phyloP scores from a whole-genome alignment of 805 yeast species.

The Myxozyma nipponensis region DNA sequence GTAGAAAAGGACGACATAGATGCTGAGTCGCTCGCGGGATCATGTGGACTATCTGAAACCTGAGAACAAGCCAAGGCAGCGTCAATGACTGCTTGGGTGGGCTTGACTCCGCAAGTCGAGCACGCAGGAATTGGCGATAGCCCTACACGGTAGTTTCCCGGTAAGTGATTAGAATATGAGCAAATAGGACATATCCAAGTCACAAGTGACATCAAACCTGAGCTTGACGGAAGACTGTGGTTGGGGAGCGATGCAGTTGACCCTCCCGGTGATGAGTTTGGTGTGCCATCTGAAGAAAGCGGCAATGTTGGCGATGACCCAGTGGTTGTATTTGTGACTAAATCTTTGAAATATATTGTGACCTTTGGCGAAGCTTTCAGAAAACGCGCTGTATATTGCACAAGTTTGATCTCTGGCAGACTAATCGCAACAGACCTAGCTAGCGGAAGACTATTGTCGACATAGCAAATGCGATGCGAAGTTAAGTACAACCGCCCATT shows the following conservation, averaged over 20 bases:
- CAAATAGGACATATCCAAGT: conserved; percentile 87
- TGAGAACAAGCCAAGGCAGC: not conserved
- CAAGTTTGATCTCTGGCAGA: conserved; percentile 41
- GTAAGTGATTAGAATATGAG: conserved; percentile 55
- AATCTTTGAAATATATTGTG: conserved; percentile 34
- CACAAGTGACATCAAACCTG: conserved; percentile 9
- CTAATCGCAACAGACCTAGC: conserved; percentile 47
- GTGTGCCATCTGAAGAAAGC: not conserved
- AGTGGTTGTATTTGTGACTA: not conserved
- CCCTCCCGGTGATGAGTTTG: not conserved
- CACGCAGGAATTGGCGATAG: conserved; percentile 45
- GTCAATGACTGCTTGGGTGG: conserved; percentile 30
- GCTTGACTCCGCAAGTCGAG: conserved; percentile 57
- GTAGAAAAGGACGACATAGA: conserved; percentile 1
- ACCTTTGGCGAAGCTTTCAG: conserved; percentile 75
- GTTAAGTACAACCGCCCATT: conserved; percentile 79
- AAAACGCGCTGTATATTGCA: conserved; percentile 44
- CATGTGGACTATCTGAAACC: not conserved
- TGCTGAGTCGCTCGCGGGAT: not conserved
- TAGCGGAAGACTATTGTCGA: conserved; percentile 49
- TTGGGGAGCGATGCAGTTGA: not conserved
- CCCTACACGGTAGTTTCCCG: conserved; percentile 30
- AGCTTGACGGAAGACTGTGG: not conserved
- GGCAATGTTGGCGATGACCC: conserved; percentile 3
- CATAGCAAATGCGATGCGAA: conserved; percentile 64